Evolutionary conservation across 2,329 filamentous ascomycete species (phyloP), one percentile per base, ranked within the genome.

Genomic region (Lomentospora prolificans): DNA sequence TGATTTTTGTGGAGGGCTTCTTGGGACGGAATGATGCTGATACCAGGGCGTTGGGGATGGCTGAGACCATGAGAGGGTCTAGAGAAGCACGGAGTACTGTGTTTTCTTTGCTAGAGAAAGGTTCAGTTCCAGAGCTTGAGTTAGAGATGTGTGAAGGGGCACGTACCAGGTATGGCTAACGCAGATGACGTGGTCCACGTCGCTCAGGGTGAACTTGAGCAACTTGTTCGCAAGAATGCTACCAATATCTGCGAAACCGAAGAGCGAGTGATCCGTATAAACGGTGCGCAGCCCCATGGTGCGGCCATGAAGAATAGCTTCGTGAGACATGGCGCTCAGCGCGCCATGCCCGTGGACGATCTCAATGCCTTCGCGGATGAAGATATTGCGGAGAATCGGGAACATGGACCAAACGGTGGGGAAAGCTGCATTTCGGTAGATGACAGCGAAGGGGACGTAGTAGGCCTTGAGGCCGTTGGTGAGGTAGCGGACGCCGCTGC

Each of bases 331-430:
- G 67, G 85, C 95, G 70, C 90, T 96, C 59, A 99, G 76, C 67
- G 90, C 96, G 30, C 82, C 92, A 74, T 99, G 94, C n/a, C 92
- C 94, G 51, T 99, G 94, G 0, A 99, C 91, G 64, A 99, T 99
- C 69, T 97, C 87, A 62, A 99, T 96, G 58, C 86, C 82, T 71
- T 99, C 94, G 50, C 94, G 85, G 59, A 99, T 87, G 59, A 96
- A 82, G 64, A 99, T 97, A 63, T 97, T 95, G 57, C 94, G 85
- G 65, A 99, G 91, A n/a, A 96, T 84, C 8, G 95, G 94, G 64
- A 99, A 99, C 74, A 96, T 96, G 28, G 92, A 96, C 75, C 97
- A 97, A 66, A 99, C 90, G 4, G 95, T 97, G 0, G 94, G 94
- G 65, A 99, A 92, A 10, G 90, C 95, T 3, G 90, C 84, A 60